Evolutionary conservation across 169 alveolate genomes (phyloP).

Genomic region (Plasmodium knowlesi): DNA sequence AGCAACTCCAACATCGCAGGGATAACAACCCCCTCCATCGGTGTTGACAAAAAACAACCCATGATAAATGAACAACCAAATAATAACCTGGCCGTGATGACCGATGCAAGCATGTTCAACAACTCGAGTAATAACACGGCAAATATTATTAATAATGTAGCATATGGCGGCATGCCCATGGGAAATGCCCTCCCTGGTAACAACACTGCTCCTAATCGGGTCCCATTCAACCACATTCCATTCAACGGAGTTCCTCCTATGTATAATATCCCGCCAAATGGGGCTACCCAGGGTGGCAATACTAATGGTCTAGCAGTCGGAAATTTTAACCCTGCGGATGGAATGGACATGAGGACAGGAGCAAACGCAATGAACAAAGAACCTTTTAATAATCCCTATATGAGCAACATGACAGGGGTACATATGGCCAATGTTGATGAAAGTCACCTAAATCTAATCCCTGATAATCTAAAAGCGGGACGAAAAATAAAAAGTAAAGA

Average conservation of each 20-base stretch:
- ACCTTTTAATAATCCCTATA: background rate
- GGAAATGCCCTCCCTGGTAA: background rate
- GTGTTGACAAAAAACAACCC: background rate
- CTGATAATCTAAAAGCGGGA: background rate
- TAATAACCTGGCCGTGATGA: background rate
- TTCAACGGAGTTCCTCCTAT: background rate
- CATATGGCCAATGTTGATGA: background rate
- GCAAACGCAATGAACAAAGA: background rate
- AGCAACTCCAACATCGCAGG: background rate
- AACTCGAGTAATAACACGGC: background rate
- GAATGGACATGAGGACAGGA: background rate
- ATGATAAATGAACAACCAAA: background rate
- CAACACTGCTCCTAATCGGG: background rate
- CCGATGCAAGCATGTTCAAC: background rate
- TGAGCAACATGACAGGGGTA: background rate
- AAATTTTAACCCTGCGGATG: background rate
- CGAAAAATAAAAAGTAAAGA: background rate
- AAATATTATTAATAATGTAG: background rate
- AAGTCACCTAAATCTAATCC: background rate
- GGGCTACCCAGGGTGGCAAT: background rate
- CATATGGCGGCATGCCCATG: background rate
- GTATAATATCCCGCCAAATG: constrained; percentile 2
- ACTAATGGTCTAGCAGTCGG: background rate
- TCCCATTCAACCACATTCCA: background rate
- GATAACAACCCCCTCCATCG: background rate